Evolutionary conservation across 2,329 filamentous ascomycete genomes (phyloP), one percentile per base, ranked within the genome.

Genomic region (Fusarium pseudograminearum): DNA sequence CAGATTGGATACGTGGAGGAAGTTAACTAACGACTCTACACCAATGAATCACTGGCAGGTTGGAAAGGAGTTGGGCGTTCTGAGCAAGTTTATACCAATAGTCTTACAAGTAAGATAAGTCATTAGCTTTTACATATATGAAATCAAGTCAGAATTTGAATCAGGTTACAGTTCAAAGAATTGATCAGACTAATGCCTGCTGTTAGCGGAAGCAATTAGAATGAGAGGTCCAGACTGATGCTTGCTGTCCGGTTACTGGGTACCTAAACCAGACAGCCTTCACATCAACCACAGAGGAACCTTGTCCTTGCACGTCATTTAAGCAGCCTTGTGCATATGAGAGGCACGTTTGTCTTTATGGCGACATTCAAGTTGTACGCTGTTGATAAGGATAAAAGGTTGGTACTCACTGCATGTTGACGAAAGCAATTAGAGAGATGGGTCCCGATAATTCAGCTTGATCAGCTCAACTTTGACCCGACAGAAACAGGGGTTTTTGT

Each of bases 1-100:
- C 84, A 87, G 78, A 85, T 88, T 78, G 86, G 86, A n/a, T 88
- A 82, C 67, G 81, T 89, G 33, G 83, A 83, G 48, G 86, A 88
- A 78, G 61, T 87, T 73, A 82, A 82, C 64, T 85, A 73, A 73
- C 41, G 34, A 48, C 51, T 38, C 33, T 15, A 5, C n/a, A 28
- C 22, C 44, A 20, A 55, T 64, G 46, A 31, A 40, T 62, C 26
- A 40, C 33, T 60, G 33, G 45, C 34, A 33, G 58, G 45, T 59
- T 57, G 41, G 40, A 30, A 42, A 51, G 72, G 72, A 48, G 70
- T 41, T 45, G 4, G 67, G 63, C 24, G 58, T 52, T 45, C 53
- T 46, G 20, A 20, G 7, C 7, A 8, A 52, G 24, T 20, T 50
- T 52, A 52, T 52, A 52, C 48, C 48, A 52, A 18, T 22, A 40